Percentiles rank a stretch among this genome's conserved stretches.
Conservation (phyloP, 257 asterid species). For the Petunia axillaris region DNA sequence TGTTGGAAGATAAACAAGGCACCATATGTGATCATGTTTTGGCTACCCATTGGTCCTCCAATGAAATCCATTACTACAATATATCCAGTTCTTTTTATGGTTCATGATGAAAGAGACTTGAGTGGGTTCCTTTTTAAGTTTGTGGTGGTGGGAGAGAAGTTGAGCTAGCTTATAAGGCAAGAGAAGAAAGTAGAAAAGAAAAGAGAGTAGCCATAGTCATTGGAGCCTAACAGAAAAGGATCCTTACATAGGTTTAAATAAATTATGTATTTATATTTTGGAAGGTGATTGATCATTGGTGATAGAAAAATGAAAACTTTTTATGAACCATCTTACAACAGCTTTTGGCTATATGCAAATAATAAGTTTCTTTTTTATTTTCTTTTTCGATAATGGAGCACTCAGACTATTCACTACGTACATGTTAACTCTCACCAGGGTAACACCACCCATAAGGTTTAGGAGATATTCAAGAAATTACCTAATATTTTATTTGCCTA, state of each 20-base stretch:
- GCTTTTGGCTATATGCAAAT: too few species aligned
- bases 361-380: too few species aligned
- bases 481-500: too few species aligned
- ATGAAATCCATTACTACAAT: not conserved
- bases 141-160: not conserved
- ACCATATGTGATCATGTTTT: not conserved
- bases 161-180: not conserved
- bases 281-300: not conserved
- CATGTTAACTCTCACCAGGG: too few species aligned
- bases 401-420: too few species aligned
- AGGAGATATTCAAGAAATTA: too few species aligned
- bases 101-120: constrained; percentile 5
- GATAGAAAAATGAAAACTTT: too few species aligned
- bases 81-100: not conserved
- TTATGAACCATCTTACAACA: too few species aligned
- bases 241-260: not conserved
- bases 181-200: not conserved
- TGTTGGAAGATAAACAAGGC: too few species aligned
- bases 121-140: not conserved
- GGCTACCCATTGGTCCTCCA: not conserved
- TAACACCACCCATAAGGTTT: too few species aligned
- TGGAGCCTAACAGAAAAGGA: not conserved
- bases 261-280: not conserved
- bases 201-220: not conserved
- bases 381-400: too few species aligned